These are phyloP conservation scores for Manihot esculenta DNA, from an alignment of 441 rosid genomes.

Conservation along the genomic window DNA sequence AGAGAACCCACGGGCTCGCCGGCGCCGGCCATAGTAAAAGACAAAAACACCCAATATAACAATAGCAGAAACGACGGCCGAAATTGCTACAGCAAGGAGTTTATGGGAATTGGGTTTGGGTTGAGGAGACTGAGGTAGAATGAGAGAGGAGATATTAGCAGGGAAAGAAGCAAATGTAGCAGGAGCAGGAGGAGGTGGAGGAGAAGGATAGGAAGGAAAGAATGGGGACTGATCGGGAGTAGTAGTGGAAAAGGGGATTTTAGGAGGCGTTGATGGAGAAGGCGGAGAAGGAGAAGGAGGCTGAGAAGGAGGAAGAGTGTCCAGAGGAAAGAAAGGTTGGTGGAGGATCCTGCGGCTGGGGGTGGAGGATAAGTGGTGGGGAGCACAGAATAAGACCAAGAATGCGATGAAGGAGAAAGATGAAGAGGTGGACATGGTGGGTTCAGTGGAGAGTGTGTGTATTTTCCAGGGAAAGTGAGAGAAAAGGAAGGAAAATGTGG, in stretches of 20 bases:
- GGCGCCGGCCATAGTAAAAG: constrained; percentile 49
- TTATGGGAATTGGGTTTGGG: constrained; percentile 46
- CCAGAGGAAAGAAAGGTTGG: constrained; percentile 46
- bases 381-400: constrained; percentile 5
- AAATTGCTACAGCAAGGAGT: constrained; percentile 51
- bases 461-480: constrained; percentile 10
- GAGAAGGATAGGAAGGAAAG: constrained; percentile 59
- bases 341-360: constrained; percentile 69
- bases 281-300: constrained; percentile 33
- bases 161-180: constrained; percentile 79
- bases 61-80: constrained; percentile 56
- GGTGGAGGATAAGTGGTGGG: constrained; percentile 2
- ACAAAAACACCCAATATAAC: constrained; percentile 37
- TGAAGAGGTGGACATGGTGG: constrained; percentile 48
- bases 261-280: constrained; percentile 38
- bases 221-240: constrained; percentile 53
- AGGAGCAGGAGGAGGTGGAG: constrained; percentile 87
- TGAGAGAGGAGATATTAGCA: constrained; percentile 86
- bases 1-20: constrained; percentile 19
- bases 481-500: constrained; percentile 3
- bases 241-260: constrained; percentile 52
- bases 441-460: not conserved
- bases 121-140: constrained; percentile 60
- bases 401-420: constrained; percentile 10
- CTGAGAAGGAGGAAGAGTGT: constrained; percentile 40